A percentile compares a stretch with the other conserved stretches of the same genome.
phyloP scores from a whole-genome alignment of 163 green algal species.

The Coccomyxa subellipsoidea region DNA sequence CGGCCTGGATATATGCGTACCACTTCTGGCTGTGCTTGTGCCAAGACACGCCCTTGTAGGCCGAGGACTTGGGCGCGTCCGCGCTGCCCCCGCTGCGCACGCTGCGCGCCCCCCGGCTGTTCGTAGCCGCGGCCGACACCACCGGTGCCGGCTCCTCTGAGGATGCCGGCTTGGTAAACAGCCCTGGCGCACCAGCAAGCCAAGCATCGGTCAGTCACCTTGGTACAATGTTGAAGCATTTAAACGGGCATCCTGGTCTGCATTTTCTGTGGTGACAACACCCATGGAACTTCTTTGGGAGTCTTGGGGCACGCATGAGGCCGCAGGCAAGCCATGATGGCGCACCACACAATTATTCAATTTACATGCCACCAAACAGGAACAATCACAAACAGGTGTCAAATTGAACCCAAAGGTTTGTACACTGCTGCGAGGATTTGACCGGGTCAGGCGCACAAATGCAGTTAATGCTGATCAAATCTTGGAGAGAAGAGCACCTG shows the following conservation, averaged over 20 bases:
- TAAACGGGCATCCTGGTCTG: neutral
- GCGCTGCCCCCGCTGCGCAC: neutral
- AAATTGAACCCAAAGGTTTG: no score
- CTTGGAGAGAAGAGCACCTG: neutral
- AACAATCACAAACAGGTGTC: no score
- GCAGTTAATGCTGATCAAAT: no score
- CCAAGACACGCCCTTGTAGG: conserved; percentile 30
- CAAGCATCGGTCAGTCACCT: neutral
- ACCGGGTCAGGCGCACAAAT: no score
- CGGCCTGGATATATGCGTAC: conserved; percentile 27
- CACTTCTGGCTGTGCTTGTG: conserved; percentile 40
- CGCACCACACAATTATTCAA: no score
- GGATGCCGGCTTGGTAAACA: neutral
- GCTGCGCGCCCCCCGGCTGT: neutral
- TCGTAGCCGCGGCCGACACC: neutral
- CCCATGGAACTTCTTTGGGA: no score
- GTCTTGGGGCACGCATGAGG: no score
- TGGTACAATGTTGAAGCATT: neutral
- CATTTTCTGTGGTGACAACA: no score
- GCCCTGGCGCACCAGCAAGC: neutral
- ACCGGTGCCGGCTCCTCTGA: neutral
- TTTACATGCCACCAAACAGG: no score
- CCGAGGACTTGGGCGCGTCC: neutral
- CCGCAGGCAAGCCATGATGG: no score
- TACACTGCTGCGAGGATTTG: no score